Base-by-base conservation (phyloP, 1,284 basidiomycete genomes). In the Phylloboletellus chloephorus region DNA sequence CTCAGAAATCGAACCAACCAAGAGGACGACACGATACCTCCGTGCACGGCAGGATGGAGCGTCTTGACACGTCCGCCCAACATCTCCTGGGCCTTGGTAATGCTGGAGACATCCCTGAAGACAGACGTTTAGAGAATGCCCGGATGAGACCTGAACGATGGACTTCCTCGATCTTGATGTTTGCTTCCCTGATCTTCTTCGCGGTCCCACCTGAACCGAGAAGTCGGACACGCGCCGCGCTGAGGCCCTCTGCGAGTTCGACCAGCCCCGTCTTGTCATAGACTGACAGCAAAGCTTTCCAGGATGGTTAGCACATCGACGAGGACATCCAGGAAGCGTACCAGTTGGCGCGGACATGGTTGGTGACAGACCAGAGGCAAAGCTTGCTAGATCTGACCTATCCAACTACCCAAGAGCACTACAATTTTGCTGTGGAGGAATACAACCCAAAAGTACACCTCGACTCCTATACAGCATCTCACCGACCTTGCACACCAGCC, bases 61-160 rank as follows among this genome's bases (percentile, higher is more conserved):
- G 96, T 99, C 73, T 99, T 98, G 51, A 98, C 96, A 49, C 96
- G 78, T 31, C 96, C 96, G 41, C 95, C 94, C 11, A 99, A 78
- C 92, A 99, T 98, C 67, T 99, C 96, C n/a, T 95, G 96, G 1
- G 94, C 94, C 60, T 95, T 95, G 38, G 96, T 98, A 67, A 98
- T 88, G 59, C 93, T 89, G 15, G 93, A 92, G 32, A 99, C 94
- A 78, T 99, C 96, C 52, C 94, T 97, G 52, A n/a, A 25, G 7
- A 12, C 9, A 16, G 11, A 17, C n/a, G 36, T 31, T 62, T 17
- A 57, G 42, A 35, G 41, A 17, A 26, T 16, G 17, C 15, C 15
- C 19, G 31, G 22, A 33, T 21, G 34, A 22, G 11, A 33, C 25
- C 17, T 15, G 41, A 37, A 34, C 24, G 28, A 36, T 43, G 13